Evolutionary conservation across 192 early-diverging fungal species (phyloP), one percentile per base, ranked within the genome.

Genomic region (Dissophora ornata): DNA sequence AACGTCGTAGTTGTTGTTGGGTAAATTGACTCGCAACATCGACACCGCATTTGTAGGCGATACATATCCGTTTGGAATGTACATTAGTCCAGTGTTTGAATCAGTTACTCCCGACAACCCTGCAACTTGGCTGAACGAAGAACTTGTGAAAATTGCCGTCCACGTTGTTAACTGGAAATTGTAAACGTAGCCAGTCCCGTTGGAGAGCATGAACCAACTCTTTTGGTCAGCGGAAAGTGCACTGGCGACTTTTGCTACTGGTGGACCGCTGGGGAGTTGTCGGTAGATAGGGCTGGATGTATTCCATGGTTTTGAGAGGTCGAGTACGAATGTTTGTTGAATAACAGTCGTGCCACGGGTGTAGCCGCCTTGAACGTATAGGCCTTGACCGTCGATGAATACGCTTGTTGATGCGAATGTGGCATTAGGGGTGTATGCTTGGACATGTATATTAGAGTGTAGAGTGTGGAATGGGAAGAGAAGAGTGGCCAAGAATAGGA

Each of bases 381-480:
- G 44, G 0, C 6, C 60, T 0, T 62, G n/a, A 3, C 60, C 60
- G 1, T 62, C 60, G 15, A 40, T 40, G 25, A 62, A 62, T 6
- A 26, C 33, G 0, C 30, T 49, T 0, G 36, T 11, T 3, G 47
- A 21, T 3, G 0, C n/a, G 1, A 19, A 33, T 3, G 48, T 25
- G 12, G 26, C 5, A 51, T 8, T 13, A 4, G 60, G 60, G 3
- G 13, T 13, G 16, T 38, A 62, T 3, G 33, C 3, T 24, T 62
- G 60, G 4, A 48, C 60, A 15, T 57, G 33, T 2, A 18, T 10
- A 28, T 19, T 19, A 13, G 33, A 0, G 15, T n/a, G 33, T 10
- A 47, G 19, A 34, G 18, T 34, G 12, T n/a, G 15, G n/a, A 10
- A 22, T 0, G 33, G 32, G 11, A 48, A 11, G 58, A n/a, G 19